Evolutionary conservation across 1,284 basidiomycete species (phyloP).

Genomic region (Mycena citricolor): DNA sequence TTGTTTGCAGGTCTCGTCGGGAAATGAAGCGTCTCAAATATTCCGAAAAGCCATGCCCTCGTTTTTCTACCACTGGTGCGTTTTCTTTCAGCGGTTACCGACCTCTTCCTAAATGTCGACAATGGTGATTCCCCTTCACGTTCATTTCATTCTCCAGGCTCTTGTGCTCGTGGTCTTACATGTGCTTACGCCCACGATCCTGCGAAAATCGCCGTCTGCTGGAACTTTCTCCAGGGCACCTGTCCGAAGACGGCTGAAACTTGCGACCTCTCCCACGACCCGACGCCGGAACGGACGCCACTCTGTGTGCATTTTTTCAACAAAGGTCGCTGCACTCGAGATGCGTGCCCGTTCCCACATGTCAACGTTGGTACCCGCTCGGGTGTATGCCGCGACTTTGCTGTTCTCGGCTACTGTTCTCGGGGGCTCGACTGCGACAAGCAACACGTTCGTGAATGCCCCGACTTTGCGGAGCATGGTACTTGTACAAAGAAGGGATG

Average conservation of each 20-base stretch:
- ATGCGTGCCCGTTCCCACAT: constrained; percentile 85
- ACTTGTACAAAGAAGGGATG: constrained; percentile 79
- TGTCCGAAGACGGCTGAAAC: constrained; percentile 76
- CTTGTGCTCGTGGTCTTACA: constrained; percentile 84
- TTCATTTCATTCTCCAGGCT: constrained; percentile 52
- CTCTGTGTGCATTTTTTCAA: constrained; percentile 92
- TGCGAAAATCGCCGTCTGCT: constrained; percentile 88
- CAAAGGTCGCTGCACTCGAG: constrained; percentile 80
- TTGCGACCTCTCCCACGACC: constrained; percentile 87
- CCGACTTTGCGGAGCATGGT: constrained; percentile 89
- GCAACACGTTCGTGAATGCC: constrained; percentile 91
- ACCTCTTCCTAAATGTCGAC: constrained; percentile 26
- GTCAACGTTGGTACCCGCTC: constrained; percentile 76
- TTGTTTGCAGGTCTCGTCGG: constrained; percentile 42
- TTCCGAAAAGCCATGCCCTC: constrained; percentile 84
- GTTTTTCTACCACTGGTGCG: constrained; percentile 92
- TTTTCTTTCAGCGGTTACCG: constrained; percentile 28
- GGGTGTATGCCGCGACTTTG: constrained; percentile 89
- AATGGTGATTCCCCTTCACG: constrained; percentile 23
- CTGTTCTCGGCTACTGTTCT: constrained; percentile 89
- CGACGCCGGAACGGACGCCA: constrained; percentile 87
- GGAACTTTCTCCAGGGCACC: constrained; percentile 79
- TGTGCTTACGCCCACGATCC: constrained; percentile 92
- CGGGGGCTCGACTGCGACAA: constrained; percentile 80
- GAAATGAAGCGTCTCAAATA: constrained; percentile 54